Evolutionary conservation across 2,329 filamentous ascomycete species (phyloP).

Genomic region (Talaromyces sp.): DNA sequence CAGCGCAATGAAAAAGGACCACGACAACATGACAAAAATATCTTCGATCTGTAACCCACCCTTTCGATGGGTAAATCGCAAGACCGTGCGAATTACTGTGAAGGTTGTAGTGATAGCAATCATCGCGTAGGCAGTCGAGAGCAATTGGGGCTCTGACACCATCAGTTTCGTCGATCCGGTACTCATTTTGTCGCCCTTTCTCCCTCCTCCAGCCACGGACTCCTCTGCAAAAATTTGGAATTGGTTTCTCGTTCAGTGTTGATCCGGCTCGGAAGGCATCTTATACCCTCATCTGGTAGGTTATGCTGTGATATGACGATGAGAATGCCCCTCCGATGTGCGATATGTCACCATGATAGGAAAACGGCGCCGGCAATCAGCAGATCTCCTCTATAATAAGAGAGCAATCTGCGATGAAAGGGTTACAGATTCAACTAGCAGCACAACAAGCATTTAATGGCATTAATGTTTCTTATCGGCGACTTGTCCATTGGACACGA

Average conservation of each 20-base stretch:
- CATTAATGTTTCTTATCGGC: neutral
- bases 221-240: neutral
- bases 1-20: slow-evolving; percentile 23
- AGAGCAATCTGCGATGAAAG: neutral
- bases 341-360: neutral
- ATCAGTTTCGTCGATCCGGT: neutral
- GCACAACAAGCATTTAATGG: neutral
- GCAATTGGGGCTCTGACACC: slow-evolving; percentile 10
- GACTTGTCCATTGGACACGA: neutral
- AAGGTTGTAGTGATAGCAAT: slow-evolving; percentile 14
- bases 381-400: neutral
- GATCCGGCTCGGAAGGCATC: neutral
- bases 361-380: neutral
- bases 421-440: neutral
- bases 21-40: slow-evolving; percentile 10
- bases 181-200: slow-evolving; percentile 8
- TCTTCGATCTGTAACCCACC: slow-evolving; percentile 10
- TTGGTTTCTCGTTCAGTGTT: neutral
- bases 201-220: neutral
- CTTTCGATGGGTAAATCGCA: slow-evolving; percentile 7
- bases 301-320: neutral
- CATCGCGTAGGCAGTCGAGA: slow-evolving; percentile 15
- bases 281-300: neutral
- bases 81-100: slow-evolving; percentile 11
- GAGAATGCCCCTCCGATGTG: neutral